Conservation (phyloP, 495 filamentous ascomycete species). For the Penicillium atrosanguineum region DNA sequence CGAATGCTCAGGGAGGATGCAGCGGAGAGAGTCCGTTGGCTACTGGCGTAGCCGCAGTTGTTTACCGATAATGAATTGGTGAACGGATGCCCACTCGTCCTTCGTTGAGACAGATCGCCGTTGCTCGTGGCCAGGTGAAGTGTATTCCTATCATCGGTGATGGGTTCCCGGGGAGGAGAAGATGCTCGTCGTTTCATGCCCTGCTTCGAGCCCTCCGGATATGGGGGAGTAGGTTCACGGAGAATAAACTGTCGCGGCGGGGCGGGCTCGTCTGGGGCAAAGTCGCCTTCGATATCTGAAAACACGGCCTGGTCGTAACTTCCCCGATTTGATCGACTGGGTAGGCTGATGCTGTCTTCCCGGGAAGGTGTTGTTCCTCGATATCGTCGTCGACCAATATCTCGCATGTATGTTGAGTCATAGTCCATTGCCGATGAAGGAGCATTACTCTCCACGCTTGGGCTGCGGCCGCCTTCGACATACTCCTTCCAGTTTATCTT, state of each 20-base stretch:
- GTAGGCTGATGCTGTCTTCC: constrained; percentile 46
- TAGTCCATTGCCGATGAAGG: constrained; percentile 45
- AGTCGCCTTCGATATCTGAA: constrained; percentile 62
- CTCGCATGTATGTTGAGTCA: constrained; percentile 31
- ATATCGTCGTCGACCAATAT: constrained; percentile 34
- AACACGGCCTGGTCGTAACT: constrained; percentile 63
- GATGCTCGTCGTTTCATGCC: constrained; percentile 79
- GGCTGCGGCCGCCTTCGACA: constrained; percentile 48
- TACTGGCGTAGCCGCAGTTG: constrained; percentile 54
- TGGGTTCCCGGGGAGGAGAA: constrained; percentile 73
- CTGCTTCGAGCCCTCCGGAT: constrained; percentile 42
- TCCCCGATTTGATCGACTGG: constrained; percentile 51
- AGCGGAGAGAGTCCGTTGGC: constrained; percentile 69
- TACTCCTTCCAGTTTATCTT: constrained; percentile 42
- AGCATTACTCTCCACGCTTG: constrained; percentile 48
- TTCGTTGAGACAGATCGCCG: constrained; percentile 65
- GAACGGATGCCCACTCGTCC: constrained; percentile 58
- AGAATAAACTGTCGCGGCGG: constrained; percentile 58
- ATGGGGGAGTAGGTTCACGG: constrained; percentile 53
- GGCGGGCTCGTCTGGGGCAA: constrained; percentile 63
- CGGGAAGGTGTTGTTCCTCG: constrained; percentile 46
- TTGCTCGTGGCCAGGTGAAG: constrained; percentile 55
- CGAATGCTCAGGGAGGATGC: constrained; percentile 66
- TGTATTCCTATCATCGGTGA: constrained; percentile 61
- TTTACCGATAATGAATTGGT: constrained; percentile 57